These are phyloP conservation scores for Fusarium sambucinum DNA, from an alignment of 2,329 filamentous ascomycete species.

Conservation along the genomic window DNA sequence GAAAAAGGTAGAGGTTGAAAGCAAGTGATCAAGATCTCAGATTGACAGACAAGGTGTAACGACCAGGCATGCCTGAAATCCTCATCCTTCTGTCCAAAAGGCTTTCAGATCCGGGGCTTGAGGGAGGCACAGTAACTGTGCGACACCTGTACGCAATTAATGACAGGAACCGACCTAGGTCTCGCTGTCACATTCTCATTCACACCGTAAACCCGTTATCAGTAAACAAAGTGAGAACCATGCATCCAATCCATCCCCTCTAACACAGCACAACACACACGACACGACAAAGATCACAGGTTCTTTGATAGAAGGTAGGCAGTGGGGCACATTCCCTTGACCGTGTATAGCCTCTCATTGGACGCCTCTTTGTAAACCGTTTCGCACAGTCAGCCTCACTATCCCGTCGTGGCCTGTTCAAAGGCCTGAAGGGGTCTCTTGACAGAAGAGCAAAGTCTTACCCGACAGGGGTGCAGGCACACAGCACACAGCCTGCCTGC, in stretches of 20 bases:
- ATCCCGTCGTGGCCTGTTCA: conserved; percentile 39
- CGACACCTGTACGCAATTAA: conserved; percentile 25
- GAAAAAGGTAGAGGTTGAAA: background rate
- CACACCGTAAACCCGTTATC: conserved; percentile 30
- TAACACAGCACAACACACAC: conserved; percentile 4
- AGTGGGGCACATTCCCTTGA: conserved; percentile 40
- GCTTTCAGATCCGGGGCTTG: conserved; percentile 13
- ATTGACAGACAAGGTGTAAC: background rate
- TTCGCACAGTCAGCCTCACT: conserved; percentile 47
- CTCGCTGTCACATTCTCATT: conserved; percentile 11
- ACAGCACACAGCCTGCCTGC: conserved; percentile 29
- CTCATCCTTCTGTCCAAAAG: conserved; percentile 6
- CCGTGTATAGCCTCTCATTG: conserved; percentile 34
- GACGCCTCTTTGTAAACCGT: conserved; percentile 40
- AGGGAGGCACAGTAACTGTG: conserved; percentile 18
- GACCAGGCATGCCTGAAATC: conserved; percentile 4
- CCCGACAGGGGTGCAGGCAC: conserved; percentile 29
- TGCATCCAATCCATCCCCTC: conserved; percentile 38
- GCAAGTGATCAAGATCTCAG: conserved; percentile 21
- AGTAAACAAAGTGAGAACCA: conserved; percentile 19
- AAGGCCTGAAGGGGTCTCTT: conserved; percentile 30
- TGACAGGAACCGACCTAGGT: conserved; percentile 18
- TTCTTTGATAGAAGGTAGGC: conserved; percentile 15
- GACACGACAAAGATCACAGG: conserved; percentile 31
- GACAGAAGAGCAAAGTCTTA: conserved; percentile 29